These are phyloP conservation scores for Aspergillus fumigatus DNA, from an alignment of 2,329 filamentous ascomycete genomes.

Conservation along the genomic window DNA sequence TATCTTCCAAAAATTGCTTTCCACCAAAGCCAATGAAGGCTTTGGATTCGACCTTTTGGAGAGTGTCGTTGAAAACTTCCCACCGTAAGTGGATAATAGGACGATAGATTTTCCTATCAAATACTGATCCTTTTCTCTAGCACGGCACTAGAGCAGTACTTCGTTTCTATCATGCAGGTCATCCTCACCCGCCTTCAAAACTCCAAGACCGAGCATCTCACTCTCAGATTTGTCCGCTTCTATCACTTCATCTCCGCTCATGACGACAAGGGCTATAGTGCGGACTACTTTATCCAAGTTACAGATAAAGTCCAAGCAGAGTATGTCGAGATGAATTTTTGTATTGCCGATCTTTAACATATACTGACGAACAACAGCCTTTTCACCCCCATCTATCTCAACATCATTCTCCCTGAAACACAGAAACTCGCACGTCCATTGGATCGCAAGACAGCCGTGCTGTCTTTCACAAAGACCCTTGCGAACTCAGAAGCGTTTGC, in stretches of 20 bases:
- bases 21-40: constrained; percentile 75
- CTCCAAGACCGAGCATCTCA: constrained; percentile 77
- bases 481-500: constrained; percentile 82
- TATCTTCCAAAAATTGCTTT: constrained; percentile 88
- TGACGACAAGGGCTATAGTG: constrained; percentile 75
- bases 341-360: neutral
- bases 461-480: constrained; percentile 89
- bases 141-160: constrained; percentile 66
- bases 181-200: constrained; percentile 69
- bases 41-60: constrained; percentile 90
- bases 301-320: constrained; percentile 74
- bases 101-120: neutral
- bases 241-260: constrained; percentile 85
- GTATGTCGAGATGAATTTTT: constrained; percentile 35
- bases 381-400: constrained; percentile 80
- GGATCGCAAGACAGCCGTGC: constrained; percentile 88
- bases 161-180: constrained; percentile 72
- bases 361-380: constrained; percentile 43
- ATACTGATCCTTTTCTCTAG: constrained; percentile 36
- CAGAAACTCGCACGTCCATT: constrained; percentile 81
- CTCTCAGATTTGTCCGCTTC: constrained; percentile 84
- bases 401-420: constrained; percentile 81
- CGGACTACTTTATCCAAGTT: constrained; percentile 84
- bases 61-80: constrained; percentile 67
- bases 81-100: constrained; percentile 52